Conservation (phyloP, 306 rosid species). For the Elaeagnus macrophylla region DNA sequence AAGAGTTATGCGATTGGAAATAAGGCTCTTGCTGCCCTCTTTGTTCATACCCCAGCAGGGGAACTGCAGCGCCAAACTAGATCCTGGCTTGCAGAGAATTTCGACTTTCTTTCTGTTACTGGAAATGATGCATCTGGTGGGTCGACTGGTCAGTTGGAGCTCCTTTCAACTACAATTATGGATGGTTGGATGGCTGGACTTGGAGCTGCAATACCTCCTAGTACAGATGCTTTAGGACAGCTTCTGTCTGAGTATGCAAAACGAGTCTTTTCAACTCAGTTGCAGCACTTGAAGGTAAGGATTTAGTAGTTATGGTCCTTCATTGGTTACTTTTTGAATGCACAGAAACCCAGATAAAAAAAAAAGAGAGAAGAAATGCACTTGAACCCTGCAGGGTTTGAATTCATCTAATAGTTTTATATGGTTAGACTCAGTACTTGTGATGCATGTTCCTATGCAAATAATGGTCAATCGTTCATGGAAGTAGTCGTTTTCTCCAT, state of each 20-base stretch:
- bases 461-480: too few species aligned
- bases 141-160: conserved; percentile 93
- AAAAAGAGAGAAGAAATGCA: too few species aligned
- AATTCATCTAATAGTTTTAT: too few species aligned
- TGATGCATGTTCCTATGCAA: too few species aligned
- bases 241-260: conserved; percentile 80
- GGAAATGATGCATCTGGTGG: conserved; percentile 73
- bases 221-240: conserved; percentile 95
- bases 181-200: conserved; percentile 99
- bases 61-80: conserved; percentile 97
- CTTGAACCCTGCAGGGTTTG: too few species aligned
- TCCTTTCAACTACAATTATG: conserved; percentile 98
- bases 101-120: conserved; percentile 68
- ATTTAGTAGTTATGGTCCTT: neutral
- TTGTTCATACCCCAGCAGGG: conserved; percentile 98
- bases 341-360: too few species aligned
- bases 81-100: conserved; percentile 90
- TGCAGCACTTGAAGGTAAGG: conserved; percentile 90
- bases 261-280: conserved; percentile 81
- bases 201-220: conserved; percentile 91
- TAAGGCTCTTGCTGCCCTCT: conserved; percentile 87
- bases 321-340: neutral
- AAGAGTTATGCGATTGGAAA: conserved; percentile 82
- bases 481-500: too few species aligned
- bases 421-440: too few species aligned